phyloP scores from a whole-genome alignment of 2,329 filamentous ascomycete genomes.

The Fusarium nematophilum region DNA sequence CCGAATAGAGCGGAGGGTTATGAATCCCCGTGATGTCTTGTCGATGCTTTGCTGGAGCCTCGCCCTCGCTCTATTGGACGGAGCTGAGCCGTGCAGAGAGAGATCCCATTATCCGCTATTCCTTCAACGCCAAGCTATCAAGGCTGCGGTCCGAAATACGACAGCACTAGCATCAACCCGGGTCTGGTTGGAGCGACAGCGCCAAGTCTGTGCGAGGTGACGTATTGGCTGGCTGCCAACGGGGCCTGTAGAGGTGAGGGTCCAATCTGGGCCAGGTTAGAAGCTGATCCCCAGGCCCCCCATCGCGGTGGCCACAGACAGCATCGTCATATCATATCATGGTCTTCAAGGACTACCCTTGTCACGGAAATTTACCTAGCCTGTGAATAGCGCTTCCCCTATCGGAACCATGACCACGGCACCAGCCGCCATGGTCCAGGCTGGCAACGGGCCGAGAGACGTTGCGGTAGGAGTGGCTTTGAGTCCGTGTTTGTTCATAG shows the following conservation, averaged over 20 bases:
- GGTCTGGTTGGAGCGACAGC: conserved; percentile 20
- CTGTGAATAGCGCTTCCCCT: conserved; percentile 32
- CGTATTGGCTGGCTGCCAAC: conserved; percentile 28
- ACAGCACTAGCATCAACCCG: conserved; percentile 21
- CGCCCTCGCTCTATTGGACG: conserved; percentile 19
- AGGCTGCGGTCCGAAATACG: conserved; percentile 24
- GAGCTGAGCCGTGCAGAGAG: conserved; percentile 18
- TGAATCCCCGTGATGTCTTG: conserved; percentile 21
- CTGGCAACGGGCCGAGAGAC: conserved; percentile 24
- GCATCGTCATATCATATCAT: conserved; percentile 44
- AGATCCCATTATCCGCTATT: conserved; percentile 24
- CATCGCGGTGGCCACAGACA: conserved; percentile 13
- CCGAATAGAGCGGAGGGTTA: conserved; percentile 26
- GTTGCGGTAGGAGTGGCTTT: neutral
- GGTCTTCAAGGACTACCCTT: conserved; percentile 28
- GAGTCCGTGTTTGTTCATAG: neutral
- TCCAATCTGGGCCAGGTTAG: conserved; percentile 17
- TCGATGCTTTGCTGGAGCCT: conserved; percentile 12
- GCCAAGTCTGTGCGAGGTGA: conserved; percentile 33
- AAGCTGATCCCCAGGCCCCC: conserved; percentile 27
- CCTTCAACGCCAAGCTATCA: conserved; percentile 25
- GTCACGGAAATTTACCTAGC: conserved; percentile 40
- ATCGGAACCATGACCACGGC: conserved; percentile 31
- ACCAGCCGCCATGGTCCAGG: conserved; percentile 32
- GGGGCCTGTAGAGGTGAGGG: conserved; percentile 20